Base-by-base conservation (phyloP, 108 stramenopile species). In the Skeletonema tropicum region DNA sequence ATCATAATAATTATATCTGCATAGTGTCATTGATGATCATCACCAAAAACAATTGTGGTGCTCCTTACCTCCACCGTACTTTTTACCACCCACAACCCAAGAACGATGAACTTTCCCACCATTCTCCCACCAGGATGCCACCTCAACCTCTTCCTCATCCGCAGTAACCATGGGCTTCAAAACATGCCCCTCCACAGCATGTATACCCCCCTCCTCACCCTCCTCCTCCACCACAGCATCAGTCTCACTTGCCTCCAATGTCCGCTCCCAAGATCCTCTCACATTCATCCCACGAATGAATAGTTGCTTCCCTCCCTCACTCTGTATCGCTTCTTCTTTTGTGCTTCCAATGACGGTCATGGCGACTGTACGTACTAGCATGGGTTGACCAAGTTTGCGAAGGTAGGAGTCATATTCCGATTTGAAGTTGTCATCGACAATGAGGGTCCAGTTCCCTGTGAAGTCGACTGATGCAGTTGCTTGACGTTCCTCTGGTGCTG, bases 41-140 rank as follows among this genome's bases (percentile, higher is more conserved):
- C 14, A n/a, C 42, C 42, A 45, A 45, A n/a, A 45, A 4, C 42
- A 45, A n/a, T 45, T 15, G 0, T 15, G 11, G 11, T 45, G 11
- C 0, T 15, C 3, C 52, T 55, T 55, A 55, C 93, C 93, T 14
- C 82, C 82, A 31, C 89, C 88, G 57, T 94, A 92, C 75, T 90
- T 91, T 26, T 77, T 78, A 3, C 88, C 89, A 39, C 93, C 93
- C 21, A 87, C 82, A 57, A 94, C 73, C 88, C 88, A 90, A 13
- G 90, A 92, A 26, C 80, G 69, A 71, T 94, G 93, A 11, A 90
- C 83, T 6, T 66, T 79, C 5, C 93, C 93, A 11, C 82, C 55
- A 30, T 86, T 62, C 74, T 91, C 93, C 93, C 93, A 94, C 93
- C 93, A 94, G 0, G 88, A 75, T 60, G 91, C 93, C 21, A 84